These are phyloP conservation scores for Colletotrichum cordylinicola DNA, from an alignment of 2,329 filamentous ascomycete genomes.

Conservation along the genomic window DNA sequence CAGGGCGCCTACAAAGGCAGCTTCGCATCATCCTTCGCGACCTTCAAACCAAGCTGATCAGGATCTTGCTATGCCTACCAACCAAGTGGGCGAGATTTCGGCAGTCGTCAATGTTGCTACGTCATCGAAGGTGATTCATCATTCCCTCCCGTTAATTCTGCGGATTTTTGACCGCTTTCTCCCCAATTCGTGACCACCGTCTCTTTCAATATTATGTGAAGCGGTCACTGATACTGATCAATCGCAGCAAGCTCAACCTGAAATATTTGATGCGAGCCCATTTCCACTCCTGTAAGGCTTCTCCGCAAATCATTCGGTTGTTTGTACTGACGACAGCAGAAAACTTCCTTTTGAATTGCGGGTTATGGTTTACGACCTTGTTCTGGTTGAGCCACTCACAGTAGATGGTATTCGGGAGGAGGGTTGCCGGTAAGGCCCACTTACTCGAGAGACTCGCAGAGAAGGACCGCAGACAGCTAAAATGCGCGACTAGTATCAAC, in stretches of 20 bases:
- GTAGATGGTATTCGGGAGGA: neutral
- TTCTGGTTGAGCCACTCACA: neutral
- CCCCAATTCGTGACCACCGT: neutral
- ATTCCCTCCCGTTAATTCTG: fast-evolving
- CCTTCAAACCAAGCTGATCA: neutral
- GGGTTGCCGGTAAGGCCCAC: neutral
- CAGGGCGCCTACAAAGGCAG: fast-evolving
- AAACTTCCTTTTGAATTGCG: neutral
- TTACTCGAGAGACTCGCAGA: neutral
- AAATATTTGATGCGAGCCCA: fast-evolving
- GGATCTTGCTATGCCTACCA: too few species aligned
- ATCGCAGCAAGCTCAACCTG: neutral
- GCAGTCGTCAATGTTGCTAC: too few species aligned
- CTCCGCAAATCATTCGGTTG: neutral
- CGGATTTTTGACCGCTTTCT: fast-evolving
- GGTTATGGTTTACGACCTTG: neutral
- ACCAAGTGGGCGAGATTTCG: too few species aligned
- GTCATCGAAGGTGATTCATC: neutral
- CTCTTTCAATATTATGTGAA: fast-evolving
- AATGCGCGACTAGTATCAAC: neutral
- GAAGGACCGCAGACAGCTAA: neutral
- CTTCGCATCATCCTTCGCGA: neutral
- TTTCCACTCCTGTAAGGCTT: neutral
- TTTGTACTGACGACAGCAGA: neutral
- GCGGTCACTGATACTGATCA: neutral